phyloP scores from a whole-genome alignment of 768 basidiomycete genomes.

The Mycena belliarum region DNA sequence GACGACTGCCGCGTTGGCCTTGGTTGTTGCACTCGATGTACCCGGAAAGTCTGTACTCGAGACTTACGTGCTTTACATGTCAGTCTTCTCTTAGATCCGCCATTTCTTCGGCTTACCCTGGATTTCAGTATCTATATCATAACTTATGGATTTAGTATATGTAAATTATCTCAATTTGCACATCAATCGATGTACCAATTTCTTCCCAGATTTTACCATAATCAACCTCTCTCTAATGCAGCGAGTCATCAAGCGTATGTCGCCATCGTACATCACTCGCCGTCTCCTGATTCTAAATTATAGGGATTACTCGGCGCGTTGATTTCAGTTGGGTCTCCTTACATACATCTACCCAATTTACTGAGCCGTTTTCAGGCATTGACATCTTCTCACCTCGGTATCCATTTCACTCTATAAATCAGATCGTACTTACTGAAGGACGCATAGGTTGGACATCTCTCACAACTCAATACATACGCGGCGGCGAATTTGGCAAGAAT shows the following conservation, averaged over 20 bases:
- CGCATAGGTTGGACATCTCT: constrained; percentile 56
- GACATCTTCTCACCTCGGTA: constrained; percentile 82
- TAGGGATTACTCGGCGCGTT: constrained; percentile 61
- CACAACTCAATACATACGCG: constrained; percentile 58
- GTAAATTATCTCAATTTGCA: constrained; percentile 36
- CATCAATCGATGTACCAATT: constrained; percentile 5
- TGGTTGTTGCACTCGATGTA: constrained; percentile 60
- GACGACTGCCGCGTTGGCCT: constrained; percentile 60
- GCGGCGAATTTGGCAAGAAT: constrained; percentile 81
- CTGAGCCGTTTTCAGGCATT: constrained; percentile 47
- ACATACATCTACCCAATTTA: neutral
- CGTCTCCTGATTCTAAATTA: neutral
- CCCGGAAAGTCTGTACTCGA: constrained; percentile 56
- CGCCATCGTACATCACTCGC: neutral
- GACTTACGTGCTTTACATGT: constrained; percentile 68
- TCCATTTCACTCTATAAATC: neutral
- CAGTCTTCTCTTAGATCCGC: constrained; percentile 28
- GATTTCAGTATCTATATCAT: constrained; percentile 44
- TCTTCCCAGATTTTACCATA: constrained; percentile 57
- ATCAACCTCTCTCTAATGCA: constrained; percentile 56
- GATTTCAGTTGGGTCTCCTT: constrained; percentile 62
- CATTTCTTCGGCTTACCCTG: neutral
- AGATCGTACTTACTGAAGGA: neutral
- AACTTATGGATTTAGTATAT: constrained; percentile 69
- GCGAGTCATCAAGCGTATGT: constrained; percentile 61